Evolutionary conservation across 371 early-diverging fungal species (phyloP).

Genomic region (Fennellomyces sp.): DNA sequence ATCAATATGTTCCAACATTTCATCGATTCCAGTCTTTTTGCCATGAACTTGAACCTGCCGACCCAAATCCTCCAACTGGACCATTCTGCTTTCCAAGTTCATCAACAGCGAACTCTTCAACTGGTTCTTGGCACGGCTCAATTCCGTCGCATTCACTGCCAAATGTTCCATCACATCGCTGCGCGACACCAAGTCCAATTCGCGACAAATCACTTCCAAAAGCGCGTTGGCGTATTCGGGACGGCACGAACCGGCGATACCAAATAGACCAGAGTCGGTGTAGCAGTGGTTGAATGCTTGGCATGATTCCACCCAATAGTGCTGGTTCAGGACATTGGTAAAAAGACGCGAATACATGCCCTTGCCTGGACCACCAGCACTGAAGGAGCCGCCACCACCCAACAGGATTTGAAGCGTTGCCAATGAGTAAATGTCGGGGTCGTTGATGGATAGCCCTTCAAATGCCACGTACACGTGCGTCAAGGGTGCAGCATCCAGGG

Average conservation of each 20-base stretch:
- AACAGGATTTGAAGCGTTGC: constrained; percentile 90
- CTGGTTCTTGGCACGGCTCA: constrained; percentile 94
- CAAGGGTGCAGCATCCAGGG: constrained; percentile 59
- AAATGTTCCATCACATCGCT: constrained; percentile 28
- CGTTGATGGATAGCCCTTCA: constrained; percentile 78
- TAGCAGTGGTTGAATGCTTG: constrained; percentile 91
- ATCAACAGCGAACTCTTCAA: constrained; percentile 90
- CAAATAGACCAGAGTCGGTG: constrained; percentile 90
- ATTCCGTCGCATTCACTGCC: constrained; percentile 60
- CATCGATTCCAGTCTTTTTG: constrained; percentile 72
- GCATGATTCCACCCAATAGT: constrained; percentile 94
- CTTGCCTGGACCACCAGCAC: constrained; percentile 98
- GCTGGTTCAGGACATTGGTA: constrained; percentile 92
- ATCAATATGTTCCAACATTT: constrained; percentile 80
- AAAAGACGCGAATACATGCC: constrained; percentile 98
- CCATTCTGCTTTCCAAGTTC: constrained; percentile 91
- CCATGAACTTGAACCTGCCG: constrained; percentile 88
- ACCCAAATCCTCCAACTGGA: constrained; percentile 94
- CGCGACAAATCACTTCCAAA: constrained; percentile 82
- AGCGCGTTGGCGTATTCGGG: constrained; percentile 70
- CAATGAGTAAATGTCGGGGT: constrained; percentile 90
- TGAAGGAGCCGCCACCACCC: constrained; percentile 97
- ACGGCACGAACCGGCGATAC: constrained; percentile 87
- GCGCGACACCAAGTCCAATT: constrained; percentile 78
- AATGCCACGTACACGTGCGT: constrained; percentile 92